Conservation (phyloP, 805 yeast species). For the Starmera quercuum region DNA sequence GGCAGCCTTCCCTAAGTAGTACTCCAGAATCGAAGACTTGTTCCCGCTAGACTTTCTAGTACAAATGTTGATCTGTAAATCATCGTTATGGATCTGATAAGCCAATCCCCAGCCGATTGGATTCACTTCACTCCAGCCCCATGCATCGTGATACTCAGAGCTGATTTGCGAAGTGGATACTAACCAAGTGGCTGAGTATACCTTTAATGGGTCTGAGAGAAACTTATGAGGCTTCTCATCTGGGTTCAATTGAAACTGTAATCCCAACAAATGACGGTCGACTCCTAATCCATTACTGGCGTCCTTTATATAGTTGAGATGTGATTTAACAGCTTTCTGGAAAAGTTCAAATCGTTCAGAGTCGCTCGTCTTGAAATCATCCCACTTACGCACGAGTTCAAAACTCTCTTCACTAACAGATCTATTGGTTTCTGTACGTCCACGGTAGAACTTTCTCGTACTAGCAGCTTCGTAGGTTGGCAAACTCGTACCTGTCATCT, state of each 20-base stretch:
- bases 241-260: slow-evolving; percentile 58
- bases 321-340: slow-evolving; percentile 66
- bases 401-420: slow-evolving; percentile 68
- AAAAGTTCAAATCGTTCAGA: slow-evolving; percentile 59
- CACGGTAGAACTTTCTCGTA: slow-evolving; percentile 79
- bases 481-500: slow-evolving; percentile 67
- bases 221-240: slow-evolving; percentile 56
- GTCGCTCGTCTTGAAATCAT: slow-evolving; percentile 35
- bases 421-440: slow-evolving; percentile 93
- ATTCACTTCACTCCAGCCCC: slow-evolving; percentile 94
- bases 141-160: slow-evolving; percentile 77
- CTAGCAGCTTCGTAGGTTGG: slow-evolving; percentile 97
- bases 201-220: slow-evolving; percentile 67
- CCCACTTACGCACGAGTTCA: slow-evolving; percentile 69
- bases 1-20: slow-evolving; percentile 70
- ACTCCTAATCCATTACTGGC: slow-evolving; percentile 87
- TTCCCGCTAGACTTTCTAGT: slow-evolving; percentile 56
- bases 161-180: slow-evolving; percentile 86
- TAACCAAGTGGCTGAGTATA: slow-evolving; percentile 79
- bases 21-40: slow-evolving; percentile 49
- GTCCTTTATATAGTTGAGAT: slow-evolving; percentile 60
- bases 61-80: slow-evolving; percentile 80
- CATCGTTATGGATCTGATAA: slow-evolving; percentile 82
- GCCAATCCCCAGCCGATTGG: slow-evolving; percentile 93
- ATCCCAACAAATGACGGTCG: slow-evolving; percentile 90